phyloP scores from a whole-genome alignment of 2,329 filamentous ascomycete genomes.

The Celoporthe dispersa region DNA sequence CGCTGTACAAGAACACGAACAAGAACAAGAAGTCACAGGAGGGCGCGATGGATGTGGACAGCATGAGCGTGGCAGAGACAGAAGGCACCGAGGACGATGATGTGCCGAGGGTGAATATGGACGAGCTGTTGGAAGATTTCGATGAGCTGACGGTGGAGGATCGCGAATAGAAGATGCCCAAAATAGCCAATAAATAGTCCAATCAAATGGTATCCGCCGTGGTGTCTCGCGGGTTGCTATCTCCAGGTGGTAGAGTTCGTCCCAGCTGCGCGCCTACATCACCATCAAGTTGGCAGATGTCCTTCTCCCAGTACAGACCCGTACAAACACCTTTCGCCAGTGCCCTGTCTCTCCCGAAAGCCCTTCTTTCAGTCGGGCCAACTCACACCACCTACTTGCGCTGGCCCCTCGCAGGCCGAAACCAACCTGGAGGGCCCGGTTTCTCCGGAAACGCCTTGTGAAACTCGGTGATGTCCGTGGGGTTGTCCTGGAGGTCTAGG shows the following conservation, averaged over 20 bases:
- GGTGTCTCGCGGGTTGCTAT: too few species aligned
- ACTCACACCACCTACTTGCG: neutral
- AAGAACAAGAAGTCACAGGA: slow-evolving; percentile 47
- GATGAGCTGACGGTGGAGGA: slow-evolving; percentile 81
- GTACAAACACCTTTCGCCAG: neutral
- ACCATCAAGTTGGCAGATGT: neutral
- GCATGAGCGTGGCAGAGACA: slow-evolving; percentile 23
- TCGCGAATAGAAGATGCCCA: slow-evolving; percentile 26
- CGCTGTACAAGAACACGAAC: slow-evolving; percentile 77
- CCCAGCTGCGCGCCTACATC: neutral
- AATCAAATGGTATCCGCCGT: neutral
- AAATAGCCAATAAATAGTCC: neutral
- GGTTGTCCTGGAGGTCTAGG: neutral
- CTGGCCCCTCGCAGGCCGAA: neutral
- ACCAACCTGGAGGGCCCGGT: neutral
- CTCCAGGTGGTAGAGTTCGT: neutral
- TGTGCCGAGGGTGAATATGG: slow-evolving; percentile 73
- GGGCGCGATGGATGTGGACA: slow-evolving; percentile 46
- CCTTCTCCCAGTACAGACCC: neutral
- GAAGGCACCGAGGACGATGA: slow-evolving; percentile 64
- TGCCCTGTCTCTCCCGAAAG: too few species aligned
- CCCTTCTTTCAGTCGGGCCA: neutral
- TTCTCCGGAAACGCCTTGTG: neutral
- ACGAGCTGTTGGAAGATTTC: slow-evolving; percentile 88
- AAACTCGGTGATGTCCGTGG: neutral